phyloP scores from a whole-genome alignment of 768 basidiomycete genomes.

The Calocera cornea region DNA sequence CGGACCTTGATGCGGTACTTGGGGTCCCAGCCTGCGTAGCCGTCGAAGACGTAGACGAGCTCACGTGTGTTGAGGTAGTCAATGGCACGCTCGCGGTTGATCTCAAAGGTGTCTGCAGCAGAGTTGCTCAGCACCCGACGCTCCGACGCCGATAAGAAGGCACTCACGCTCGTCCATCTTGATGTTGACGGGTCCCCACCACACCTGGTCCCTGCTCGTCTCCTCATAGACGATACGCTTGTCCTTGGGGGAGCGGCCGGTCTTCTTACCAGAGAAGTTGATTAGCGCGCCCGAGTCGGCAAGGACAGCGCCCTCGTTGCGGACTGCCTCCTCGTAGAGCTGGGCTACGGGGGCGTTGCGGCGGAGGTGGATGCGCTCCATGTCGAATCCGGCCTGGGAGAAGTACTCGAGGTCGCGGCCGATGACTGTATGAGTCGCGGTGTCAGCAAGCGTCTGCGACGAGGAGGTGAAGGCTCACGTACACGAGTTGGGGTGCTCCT shows the following conservation, averaged over 20 bases:
- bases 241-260: constrained; percentile 94
- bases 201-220: constrained; percentile 88
- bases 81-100: constrained; percentile 96
- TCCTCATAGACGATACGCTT: constrained; percentile 99
- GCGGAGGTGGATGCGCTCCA: constrained; percentile 92
- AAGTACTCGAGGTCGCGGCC: constrained; percentile 91
- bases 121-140: constrained; percentile 5
- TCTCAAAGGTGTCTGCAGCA: constrained; percentile 85
- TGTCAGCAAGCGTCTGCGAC: background rate
- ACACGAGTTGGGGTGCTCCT: background rate
- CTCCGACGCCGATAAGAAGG: background rate
- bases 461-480: background rate
- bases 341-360: constrained; percentile 81
- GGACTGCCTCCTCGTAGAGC: constrained; percentile 95
- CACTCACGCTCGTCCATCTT: constrained; percentile 80
- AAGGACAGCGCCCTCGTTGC: constrained; percentile 97
- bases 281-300: constrained; percentile 91
- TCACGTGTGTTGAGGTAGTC: constrained; percentile 98
- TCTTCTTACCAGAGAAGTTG: constrained; percentile 99
- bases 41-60: constrained; percentile 96
- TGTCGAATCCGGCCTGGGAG: constrained; percentile 98
- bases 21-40: constrained; percentile 94
- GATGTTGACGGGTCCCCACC: constrained; percentile 99
- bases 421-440: constrained; percentile 58
- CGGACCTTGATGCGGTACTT: constrained; percentile 99